These are phyloP conservation scores for Trypanosoma boissoni DNA, from an alignment of 208 protist genomes.

Conservation along the genomic window DNA sequence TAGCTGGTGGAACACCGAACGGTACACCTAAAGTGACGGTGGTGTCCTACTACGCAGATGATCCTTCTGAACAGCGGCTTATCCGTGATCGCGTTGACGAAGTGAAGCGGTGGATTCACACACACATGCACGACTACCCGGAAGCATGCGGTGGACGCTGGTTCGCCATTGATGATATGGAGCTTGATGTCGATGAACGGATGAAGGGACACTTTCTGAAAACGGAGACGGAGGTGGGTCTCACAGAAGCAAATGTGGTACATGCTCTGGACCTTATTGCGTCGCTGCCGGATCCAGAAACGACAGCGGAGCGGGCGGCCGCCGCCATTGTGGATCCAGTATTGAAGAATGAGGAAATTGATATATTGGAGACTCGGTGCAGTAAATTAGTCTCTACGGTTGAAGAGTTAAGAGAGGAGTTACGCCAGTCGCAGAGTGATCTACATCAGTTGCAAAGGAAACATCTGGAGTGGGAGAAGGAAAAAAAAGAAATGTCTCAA, in stretches of 20 bases:
- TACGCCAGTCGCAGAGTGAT: conserved; percentile 9
- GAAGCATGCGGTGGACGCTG: conserved; percentile 78
- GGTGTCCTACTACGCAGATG: conserved; percentile 78
- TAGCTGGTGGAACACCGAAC: conserved; percentile 65
- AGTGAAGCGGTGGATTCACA: conserved; percentile 71
- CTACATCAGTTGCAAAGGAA: conserved; percentile 1
- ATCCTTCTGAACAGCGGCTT: conserved; percentile 72
- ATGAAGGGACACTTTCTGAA: conserved; percentile 81
- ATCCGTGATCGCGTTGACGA: conserved; percentile 85
- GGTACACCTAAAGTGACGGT: conserved; percentile 58
- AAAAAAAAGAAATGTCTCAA: conserved; percentile 32
- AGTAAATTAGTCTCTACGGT: conserved; percentile 11
- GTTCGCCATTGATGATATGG: conserved; percentile 88
- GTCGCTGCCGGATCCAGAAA: conserved; percentile 33
- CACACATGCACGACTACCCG: conserved; percentile 61
- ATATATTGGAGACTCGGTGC: conserved; percentile 48
- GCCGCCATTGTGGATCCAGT: conserved; percentile 51
- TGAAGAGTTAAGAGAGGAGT: conserved; percentile 27
- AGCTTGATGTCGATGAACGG: conserved; percentile 76
- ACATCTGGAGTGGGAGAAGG: conserved; percentile 25
- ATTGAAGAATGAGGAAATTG: conserved; percentile 68
- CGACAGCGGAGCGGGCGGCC: conserved; percentile 28
- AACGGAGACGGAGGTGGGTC: conserved; percentile 65
- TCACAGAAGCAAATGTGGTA: conserved; percentile 54
- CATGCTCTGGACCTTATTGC: conserved; percentile 33